Percentiles rank a stretch among this genome's conserved stretches.
These are phyloP conservation scores for Nicotiana tabacum DNA, from an alignment of 257 asterid genomes.

Conservation along the genomic window DNA sequence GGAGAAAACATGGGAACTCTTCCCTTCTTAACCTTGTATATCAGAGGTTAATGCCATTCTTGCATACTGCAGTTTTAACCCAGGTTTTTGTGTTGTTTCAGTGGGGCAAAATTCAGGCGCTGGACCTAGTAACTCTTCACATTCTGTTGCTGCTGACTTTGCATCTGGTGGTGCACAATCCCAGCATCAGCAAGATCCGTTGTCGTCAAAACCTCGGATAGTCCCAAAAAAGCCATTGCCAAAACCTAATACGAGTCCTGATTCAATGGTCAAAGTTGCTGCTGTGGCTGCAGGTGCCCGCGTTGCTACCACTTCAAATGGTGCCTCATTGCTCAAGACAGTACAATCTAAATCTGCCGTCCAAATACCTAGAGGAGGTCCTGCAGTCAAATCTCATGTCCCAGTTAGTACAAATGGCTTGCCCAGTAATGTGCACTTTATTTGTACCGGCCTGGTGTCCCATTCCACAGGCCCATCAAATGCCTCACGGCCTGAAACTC, in stretches of 20 bases:
- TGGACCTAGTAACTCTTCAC: conserved; percentile 17
- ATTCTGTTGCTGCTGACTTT: conserved; percentile 22
- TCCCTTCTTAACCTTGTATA: neutral
- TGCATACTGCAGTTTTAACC: neutral
- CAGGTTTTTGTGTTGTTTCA: neutral
- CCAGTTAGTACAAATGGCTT: conserved; percentile 44
- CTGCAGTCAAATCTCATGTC: conserved; percentile 38
- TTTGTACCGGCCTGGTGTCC: conserved; percentile 17
- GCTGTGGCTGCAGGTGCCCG: conserved; percentile 90
- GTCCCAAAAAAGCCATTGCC: conserved; percentile 27
- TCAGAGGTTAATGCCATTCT: neutral
- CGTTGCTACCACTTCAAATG: conserved; percentile 58
- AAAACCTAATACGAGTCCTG: conserved; percentile 30
- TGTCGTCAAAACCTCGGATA: conserved; percentile 25
- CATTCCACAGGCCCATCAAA: neutral
- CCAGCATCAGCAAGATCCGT: conserved; percentile 19
- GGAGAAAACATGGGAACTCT: neutral
- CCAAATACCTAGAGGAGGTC: conserved; percentile 41
- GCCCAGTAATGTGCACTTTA: conserved; percentile 76
- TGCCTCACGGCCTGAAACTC: neutral
- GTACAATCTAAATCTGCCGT: conserved; percentile 56
- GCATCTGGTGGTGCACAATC: conserved; percentile 21
- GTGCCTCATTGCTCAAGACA: conserved; percentile 55
- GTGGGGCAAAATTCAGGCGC: conserved; percentile 23
- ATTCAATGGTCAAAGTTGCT: conserved; percentile 71